Conservation (phyloP, 2,329 filamentous ascomycete species). For the Fusarium graminum region DNA sequence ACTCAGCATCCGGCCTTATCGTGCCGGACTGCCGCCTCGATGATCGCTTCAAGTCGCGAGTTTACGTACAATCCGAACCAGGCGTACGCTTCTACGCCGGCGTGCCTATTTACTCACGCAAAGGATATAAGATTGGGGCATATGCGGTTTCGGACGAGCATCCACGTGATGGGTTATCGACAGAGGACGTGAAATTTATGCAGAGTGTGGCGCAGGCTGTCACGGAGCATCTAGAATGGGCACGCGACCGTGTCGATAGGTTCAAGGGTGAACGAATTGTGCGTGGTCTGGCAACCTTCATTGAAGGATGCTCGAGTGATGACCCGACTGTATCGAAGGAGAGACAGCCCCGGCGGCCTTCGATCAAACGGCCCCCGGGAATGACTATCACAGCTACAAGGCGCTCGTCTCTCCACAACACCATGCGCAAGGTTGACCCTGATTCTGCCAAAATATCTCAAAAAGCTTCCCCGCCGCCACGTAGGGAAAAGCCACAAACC, state of each 20-base stretch:
- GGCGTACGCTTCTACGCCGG: slow-evolving; percentile 56
- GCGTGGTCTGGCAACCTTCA: slow-evolving; percentile 66
- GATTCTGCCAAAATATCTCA: slow-evolving; percentile 8
- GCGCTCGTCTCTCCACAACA: slow-evolving; percentile 25
- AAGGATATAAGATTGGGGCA: slow-evolving; percentile 68
- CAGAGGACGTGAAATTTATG: slow-evolving; percentile 65
- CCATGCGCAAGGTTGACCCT: slow-evolving; percentile 23
- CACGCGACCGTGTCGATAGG: slow-evolving; percentile 64
- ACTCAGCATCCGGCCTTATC: slow-evolving; percentile 50
- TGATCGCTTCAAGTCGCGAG: slow-evolving; percentile 50
- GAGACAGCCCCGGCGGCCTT: slow-evolving; percentile 5
- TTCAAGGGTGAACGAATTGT: slow-evolving; percentile 67
- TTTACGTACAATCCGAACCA: slow-evolving; percentile 52
- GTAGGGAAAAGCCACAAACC: slow-evolving; percentile 22
- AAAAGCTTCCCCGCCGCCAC: neutral
- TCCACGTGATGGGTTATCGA: slow-evolving; percentile 64
- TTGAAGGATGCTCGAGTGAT: slow-evolving; percentile 61
- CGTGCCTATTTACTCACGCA: slow-evolving; percentile 70
- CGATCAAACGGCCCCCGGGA: slow-evolving; percentile 37
- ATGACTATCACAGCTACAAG: slow-evolving; percentile 34
- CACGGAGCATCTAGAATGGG: slow-evolving; percentile 72
- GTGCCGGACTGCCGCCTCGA: slow-evolving; percentile 52
- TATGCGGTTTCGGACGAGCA: slow-evolving; percentile 71
- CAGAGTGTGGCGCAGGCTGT: slow-evolving; percentile 68
- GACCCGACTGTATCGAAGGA: slow-evolving; percentile 30